Percentiles rank a stretch among this genome's conserved stretches.
These are phyloP conservation scores for Zygoascus meyerae DNA, from an alignment of 1,139 yeast species.

Conservation along the genomic window DNA sequence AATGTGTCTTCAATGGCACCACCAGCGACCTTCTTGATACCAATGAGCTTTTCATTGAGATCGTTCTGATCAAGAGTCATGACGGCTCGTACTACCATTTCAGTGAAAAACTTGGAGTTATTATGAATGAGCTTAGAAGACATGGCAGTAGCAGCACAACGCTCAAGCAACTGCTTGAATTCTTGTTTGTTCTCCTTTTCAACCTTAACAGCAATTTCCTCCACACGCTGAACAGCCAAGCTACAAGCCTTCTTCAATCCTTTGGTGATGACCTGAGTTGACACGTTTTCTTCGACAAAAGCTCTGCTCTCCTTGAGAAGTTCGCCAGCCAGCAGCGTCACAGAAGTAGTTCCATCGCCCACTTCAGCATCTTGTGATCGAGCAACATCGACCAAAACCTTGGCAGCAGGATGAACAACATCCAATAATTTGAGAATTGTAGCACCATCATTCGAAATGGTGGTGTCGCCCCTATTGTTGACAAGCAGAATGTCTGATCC, in stretches of 20 bases:
- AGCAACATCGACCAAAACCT: slow-evolving; percentile 88
- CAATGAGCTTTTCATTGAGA: slow-evolving; percentile 84
- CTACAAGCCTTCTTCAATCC: slow-evolving; percentile 82
- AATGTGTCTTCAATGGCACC: slow-evolving; percentile 93
- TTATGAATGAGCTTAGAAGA: slow-evolving; percentile 86
- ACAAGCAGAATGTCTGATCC: slow-evolving; percentile 94
- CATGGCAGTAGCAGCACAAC: slow-evolving; percentile 97
- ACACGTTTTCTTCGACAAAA: slow-evolving; percentile 92
- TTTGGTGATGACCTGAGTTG: slow-evolving; percentile 80
- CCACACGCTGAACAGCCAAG: slow-evolving; percentile 66
- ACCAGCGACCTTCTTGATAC: slow-evolving; percentile 92
- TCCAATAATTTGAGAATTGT: slow-evolving; percentile 87
- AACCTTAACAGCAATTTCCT: slow-evolving; percentile 69
- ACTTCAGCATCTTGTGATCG: slow-evolving; percentile 98
- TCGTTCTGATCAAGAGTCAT: slow-evolving; percentile 77
- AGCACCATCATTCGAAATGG: slow-evolving; percentile 97
- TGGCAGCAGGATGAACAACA: slow-evolving; percentile 98
- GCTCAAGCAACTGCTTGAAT: slow-evolving; percentile 71
- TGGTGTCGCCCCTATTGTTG: slow-evolving; percentile 74
- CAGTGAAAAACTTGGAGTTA: slow-evolving; percentile 82
- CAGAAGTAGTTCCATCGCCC: slow-evolving; percentile 98
- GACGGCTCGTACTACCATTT: slow-evolving; percentile 96
- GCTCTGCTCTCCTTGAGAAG: slow-evolving; percentile 81
- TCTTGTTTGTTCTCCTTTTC: slow-evolving; percentile 39
- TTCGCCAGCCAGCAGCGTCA: slow-evolving; percentile 91